A percentile compares a stretch with the other conserved stretches of the same genome.
Conservation (phyloP, 2,329 filamentous ascomycete species). For the Clathrospora elynae region DNA sequence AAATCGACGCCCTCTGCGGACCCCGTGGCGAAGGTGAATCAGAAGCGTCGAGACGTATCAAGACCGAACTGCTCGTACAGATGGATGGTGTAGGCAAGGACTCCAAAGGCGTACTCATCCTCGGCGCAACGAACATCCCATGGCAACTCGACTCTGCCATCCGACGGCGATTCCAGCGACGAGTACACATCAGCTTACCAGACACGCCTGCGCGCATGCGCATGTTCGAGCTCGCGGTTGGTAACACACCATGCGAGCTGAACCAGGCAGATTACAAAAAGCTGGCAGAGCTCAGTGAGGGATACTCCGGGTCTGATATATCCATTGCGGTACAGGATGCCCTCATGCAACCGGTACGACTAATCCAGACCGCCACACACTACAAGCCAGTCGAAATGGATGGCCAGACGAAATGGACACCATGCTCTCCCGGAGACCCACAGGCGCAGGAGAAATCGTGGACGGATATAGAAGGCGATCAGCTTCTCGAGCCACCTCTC, state of each 20-base stretch:
- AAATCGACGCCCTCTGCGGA: slow-evolving; percentile 94
- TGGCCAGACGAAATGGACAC: slow-evolving; percentile 71
- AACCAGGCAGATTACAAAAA: slow-evolving; percentile 77
- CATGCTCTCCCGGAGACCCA: slow-evolving; percentile 88
- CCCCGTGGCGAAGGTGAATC: slow-evolving; percentile 94
- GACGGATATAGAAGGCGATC: slow-evolving; percentile 82
- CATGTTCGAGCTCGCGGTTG: slow-evolving; percentile 97
- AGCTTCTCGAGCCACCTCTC: slow-evolving; percentile 83
- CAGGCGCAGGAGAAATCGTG: slow-evolving; percentile 93
- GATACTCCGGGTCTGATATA: slow-evolving; percentile 96
- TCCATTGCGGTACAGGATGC: slow-evolving; percentile 94
- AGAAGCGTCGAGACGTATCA: slow-evolving; percentile 95
- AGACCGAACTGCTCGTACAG: slow-evolving; percentile 96
- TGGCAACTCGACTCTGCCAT: slow-evolving; percentile 98
- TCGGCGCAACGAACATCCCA: slow-evolving; percentile 96
- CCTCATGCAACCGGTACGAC: slow-evolving; percentile 94
- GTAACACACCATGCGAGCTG: slow-evolving; percentile 86
- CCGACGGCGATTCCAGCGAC: slow-evolving; percentile 89
- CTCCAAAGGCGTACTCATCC: slow-evolving; percentile 87
- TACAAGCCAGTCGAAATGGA: slow-evolving; percentile 88
- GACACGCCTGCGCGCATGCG: slow-evolving; percentile 84
- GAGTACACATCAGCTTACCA: slow-evolving; percentile 93
- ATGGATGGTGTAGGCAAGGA: slow-evolving; percentile 99
- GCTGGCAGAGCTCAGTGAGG: slow-evolving; percentile 81
- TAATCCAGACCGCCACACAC: slow-evolving; percentile 96